These are phyloP conservation scores for Ustilago sp. DNA, from an alignment of 1,284 basidiomycete species.

Conservation along the genomic window DNA sequence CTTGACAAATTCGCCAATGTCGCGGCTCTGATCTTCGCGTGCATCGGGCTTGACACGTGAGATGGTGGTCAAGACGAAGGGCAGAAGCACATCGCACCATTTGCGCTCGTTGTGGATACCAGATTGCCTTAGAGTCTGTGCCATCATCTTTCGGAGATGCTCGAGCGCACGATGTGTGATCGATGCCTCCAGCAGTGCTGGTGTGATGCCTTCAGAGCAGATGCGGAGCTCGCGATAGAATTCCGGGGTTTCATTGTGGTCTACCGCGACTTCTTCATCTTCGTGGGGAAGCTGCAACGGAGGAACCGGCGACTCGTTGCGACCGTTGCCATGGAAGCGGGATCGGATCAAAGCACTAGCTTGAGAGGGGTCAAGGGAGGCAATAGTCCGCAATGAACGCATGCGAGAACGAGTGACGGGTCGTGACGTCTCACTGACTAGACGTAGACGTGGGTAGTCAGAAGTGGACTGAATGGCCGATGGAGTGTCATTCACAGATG, in stretches of 20 bases:
- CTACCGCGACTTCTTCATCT: conserved; percentile 18
- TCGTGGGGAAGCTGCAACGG: conserved; percentile 12
- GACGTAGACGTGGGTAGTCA: conserved; percentile 48
- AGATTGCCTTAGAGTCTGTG: conserved; percentile 57
- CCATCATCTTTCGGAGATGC: conserved; percentile 62
- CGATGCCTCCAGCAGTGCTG: conserved; percentile 45
- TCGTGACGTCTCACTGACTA: conserved; percentile 44
- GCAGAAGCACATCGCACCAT: conserved; percentile 63
- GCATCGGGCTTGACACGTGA: conserved; percentile 69
- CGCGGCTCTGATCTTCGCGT: conserved; percentile 81
- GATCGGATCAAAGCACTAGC: conserved; percentile 42
- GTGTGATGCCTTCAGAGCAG: conserved; percentile 48
- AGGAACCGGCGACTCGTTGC: conserved; percentile 30
- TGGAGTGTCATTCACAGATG: conserved; percentile 14
- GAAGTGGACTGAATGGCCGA: conserved; percentile 48
- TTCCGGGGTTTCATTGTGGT: conserved; percentile 28
- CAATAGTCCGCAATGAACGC: conserved; percentile 48
- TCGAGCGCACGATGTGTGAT: conserved; percentile 44
- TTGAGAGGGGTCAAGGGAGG: conserved; percentile 41
- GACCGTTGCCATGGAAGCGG: conserved; percentile 32
- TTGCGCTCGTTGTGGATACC: conserved; percentile 48
- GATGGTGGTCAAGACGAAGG: conserved; percentile 60
- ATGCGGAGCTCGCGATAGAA: conserved; percentile 49
- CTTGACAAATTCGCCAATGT: conserved; percentile 94
- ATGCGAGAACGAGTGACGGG: conserved; percentile 37